Base-by-base conservation (phyloP, 176 grass and related monocot genomes). In the Oryza australiensis region DNA sequence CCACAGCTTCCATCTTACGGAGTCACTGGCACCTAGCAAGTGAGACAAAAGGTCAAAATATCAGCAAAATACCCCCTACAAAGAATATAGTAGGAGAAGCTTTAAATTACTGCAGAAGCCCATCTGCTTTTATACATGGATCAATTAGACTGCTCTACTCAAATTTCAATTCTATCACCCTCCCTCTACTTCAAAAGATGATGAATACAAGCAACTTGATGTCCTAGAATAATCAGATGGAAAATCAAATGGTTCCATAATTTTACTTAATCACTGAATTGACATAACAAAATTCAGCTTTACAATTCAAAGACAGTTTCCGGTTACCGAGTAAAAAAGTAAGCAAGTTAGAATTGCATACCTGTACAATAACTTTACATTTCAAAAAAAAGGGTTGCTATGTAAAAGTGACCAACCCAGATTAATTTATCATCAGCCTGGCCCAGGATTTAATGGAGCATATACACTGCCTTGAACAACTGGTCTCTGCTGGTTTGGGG, bases 361-460 rank as follows among this genome's bases (percentile, higher is more conserved):
- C 89, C 85, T 91, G 85, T 88, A 91, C 85, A 91, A 5, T 87
- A 87, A 87, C 57, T 87, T 77, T 77, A 87, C 66, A 81, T 59
- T 7, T 15, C 64, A 41, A 69, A 75, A 69, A 75, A 84, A 66
- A 24, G 28, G 28, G 34, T 64, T 76, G 57, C 72, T 77, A 68
- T 55, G 24, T 42, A 40, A 38, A 91, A 72, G 62, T 4, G 72
- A 66, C 37, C 24, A 59, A 76, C 6, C 53, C 10, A 12, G 26
- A 49, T 46, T 65, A 76, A 85, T 64, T 70, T 30, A 66, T 75
- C 69, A 60, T 92, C 80, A 97, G 29, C 90, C 83, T 67, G 88
- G 70, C 51, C 88, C 92, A 64, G 86, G 83, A 70, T 92, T 86
- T 28, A 92, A 86, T 15, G 90, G 86, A 85, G 76, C 55, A 88